Evolutionary conservation across 768 basidiomycete species (phyloP).

Genomic region (Mycena floridula): DNA sequence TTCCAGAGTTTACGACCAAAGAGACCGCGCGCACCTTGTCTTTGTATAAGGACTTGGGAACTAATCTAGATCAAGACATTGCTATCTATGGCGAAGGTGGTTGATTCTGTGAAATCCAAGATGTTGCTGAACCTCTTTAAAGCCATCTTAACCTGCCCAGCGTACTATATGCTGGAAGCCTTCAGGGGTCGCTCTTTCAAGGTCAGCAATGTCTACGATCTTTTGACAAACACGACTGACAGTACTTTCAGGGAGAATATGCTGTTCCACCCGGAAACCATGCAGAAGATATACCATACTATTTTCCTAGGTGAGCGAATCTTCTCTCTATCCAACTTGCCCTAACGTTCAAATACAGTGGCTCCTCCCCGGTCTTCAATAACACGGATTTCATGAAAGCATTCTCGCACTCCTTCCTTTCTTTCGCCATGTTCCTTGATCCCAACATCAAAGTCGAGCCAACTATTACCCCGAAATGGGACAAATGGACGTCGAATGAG

Average conservation of each 20-base stretch:
- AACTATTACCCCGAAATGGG: slow-evolving; percentile 16
- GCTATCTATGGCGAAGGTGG: slow-evolving; percentile 21
- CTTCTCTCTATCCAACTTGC: no score
- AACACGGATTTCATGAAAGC: slow-evolving; percentile 16
- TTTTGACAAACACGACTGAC: not conserved
- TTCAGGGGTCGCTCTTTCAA: slow-evolving; percentile 27
- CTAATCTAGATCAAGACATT: slow-evolving; percentile 12
- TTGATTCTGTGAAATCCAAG: no score
- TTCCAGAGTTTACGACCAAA: slow-evolving; percentile 13
- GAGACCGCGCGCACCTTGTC: slow-evolving; percentile 6
- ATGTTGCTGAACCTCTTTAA: no score
- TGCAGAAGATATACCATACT: slow-evolving; percentile 11
- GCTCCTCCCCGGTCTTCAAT: slow-evolving; percentile 5
- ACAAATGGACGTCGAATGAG: slow-evolving; percentile 1
- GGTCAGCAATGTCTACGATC: slow-evolving; percentile 11
- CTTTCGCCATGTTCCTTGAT: slow-evolving; percentile 13
- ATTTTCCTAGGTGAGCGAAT: no score
- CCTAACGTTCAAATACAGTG: no score
- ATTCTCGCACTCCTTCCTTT: slow-evolving; percentile 15
- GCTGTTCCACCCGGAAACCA: slow-evolving; percentile 17
- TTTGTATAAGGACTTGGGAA: slow-evolving; percentile 13
- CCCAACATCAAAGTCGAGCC: slow-evolving; percentile 11
- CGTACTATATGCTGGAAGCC: slow-evolving; percentile 22
- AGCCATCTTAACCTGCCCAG: slow-evolving; percentile 31
- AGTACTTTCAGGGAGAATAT: slow-evolving; percentile 15